Evolutionary conservation across 352 stramenopile species (phyloP).

Genomic region (Globisporangium emineosum): DNA sequence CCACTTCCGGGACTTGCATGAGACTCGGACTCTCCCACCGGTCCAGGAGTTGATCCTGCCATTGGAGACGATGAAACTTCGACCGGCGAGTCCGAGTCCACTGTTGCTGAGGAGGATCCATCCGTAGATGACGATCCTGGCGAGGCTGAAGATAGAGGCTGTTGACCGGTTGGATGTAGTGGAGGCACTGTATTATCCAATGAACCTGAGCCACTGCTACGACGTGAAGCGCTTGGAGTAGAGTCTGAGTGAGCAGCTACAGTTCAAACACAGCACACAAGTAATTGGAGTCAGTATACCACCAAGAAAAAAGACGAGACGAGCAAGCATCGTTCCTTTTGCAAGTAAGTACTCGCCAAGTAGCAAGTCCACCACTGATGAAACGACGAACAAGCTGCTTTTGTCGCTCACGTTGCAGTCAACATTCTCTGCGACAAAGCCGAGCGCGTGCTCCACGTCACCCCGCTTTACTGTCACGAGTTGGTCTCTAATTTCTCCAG

Average conservation of each 20-base stretch:
- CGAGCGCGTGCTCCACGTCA: background rate
- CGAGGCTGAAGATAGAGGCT: background rate
- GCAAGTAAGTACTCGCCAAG: background rate
- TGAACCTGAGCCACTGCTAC: background rate
- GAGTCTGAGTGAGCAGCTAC: background rate
- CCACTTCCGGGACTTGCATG: background rate
- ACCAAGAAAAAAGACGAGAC: too few relatives aligned
- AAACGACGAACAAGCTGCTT: background rate
- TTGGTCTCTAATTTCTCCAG: background rate
- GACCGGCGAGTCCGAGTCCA: background rate
- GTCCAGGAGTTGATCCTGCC: background rate
- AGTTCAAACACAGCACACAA: background rate
- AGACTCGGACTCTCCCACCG: background rate
- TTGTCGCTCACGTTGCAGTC: background rate
- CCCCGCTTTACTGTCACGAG: background rate
- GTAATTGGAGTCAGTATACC: background rate
- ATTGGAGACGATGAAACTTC: background rate
- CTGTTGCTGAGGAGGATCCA: background rate
- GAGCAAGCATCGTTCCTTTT: too few relatives aligned
- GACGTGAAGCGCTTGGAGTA: background rate
- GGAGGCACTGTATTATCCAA: background rate
- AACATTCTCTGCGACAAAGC: background rate
- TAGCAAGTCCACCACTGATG: background rate
- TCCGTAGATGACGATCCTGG: background rate
- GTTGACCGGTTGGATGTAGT: background rate